Percentiles rank a stretch among this genome's conserved stretches.
phyloP scores from a whole-genome alignment of 768 basidiomycete genomes.

The Ephemerocybe angulata region DNA sequence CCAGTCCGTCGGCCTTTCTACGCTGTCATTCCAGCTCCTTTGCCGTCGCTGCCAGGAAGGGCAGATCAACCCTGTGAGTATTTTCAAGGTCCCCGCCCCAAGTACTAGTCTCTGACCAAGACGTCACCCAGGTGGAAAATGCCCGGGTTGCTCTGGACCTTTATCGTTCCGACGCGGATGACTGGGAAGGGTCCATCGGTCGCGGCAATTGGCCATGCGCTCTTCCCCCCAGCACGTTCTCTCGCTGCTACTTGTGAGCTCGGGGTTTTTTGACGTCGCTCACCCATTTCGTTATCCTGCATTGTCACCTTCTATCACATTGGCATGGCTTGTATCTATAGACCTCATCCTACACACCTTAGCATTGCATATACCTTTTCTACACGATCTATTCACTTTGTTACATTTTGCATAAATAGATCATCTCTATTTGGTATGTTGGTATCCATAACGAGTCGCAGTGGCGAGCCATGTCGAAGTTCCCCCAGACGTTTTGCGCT shows the following conservation, averaged over 20 bases:
- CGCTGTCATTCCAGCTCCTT: constrained; percentile 82
- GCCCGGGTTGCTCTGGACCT: constrained; percentile 58
- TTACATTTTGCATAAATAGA: background rate
- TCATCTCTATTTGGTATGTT: constrained; percentile 10
- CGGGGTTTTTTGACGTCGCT: background rate
- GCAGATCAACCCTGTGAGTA: constrained; percentile 66
- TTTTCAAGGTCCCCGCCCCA: constrained; percentile 3
- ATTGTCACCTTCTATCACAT: background rate
- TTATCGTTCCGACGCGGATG: constrained; percentile 51
- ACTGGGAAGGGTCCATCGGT: constrained; percentile 64
- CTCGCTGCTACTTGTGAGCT: constrained; percentile 65
- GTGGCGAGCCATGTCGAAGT: no score
- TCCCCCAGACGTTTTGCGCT: no score
- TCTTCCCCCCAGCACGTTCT: constrained; percentile 76
- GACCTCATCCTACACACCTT: background rate
- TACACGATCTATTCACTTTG: background rate
- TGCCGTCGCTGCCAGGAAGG: constrained; percentile 71
- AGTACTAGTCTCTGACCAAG: background rate
- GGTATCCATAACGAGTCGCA: constrained; percentile 7
- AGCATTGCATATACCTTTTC: background rate
- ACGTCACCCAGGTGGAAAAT: constrained; percentile 60
- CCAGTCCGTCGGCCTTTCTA: constrained; percentile 70
- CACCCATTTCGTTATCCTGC: constrained; percentile 9
- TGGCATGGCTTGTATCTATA: background rate
- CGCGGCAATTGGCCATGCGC: constrained; percentile 69